Evolutionary conservation across 2,329 filamentous ascomycete genomes (phyloP).

Genomic region (Venturia asperata): DNA sequence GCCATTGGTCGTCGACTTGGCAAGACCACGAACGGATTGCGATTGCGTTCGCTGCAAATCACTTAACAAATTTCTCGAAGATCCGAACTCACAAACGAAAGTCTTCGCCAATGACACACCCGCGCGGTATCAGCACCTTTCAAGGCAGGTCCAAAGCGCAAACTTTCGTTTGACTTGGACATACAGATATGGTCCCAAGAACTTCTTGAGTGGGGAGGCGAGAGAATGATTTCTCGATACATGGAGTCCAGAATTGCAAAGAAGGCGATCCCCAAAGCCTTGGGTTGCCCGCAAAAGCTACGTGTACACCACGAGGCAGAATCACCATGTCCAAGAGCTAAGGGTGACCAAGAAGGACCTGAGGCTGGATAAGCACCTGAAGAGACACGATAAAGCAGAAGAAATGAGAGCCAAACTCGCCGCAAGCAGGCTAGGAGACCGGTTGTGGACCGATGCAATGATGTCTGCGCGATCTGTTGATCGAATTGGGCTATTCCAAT

Average conservation of each 20-base stretch:
- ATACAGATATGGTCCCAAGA: neutral
- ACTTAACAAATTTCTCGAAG: neutral
- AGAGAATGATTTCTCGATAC: neutral
- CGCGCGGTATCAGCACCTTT: neutral
- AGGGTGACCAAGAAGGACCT: neutral
- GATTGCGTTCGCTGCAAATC: constrained; percentile 5
- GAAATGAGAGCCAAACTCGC: neutral
- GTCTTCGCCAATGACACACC: neutral
- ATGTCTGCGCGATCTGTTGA: neutral
- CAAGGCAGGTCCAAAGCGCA: neutral
- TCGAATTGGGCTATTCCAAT: neutral
- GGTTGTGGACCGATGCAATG: neutral
- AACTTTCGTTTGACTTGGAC: neutral
- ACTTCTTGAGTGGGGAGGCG: neutral
- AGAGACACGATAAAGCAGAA: neutral
- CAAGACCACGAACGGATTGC: neutral
- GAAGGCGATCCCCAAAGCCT: neutral
- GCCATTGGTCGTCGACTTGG: neutral
- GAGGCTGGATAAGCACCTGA: neutral
- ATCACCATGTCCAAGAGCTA: neutral
- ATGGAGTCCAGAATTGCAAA: neutral
- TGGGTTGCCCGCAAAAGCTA: neutral
- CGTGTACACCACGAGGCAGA: neutral
- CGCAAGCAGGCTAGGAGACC: neutral
- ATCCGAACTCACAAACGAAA: neutral